Evolutionary conservation across 139 green algal species (phyloP).

Genomic region (Chlamydomonas urium): DNA sequence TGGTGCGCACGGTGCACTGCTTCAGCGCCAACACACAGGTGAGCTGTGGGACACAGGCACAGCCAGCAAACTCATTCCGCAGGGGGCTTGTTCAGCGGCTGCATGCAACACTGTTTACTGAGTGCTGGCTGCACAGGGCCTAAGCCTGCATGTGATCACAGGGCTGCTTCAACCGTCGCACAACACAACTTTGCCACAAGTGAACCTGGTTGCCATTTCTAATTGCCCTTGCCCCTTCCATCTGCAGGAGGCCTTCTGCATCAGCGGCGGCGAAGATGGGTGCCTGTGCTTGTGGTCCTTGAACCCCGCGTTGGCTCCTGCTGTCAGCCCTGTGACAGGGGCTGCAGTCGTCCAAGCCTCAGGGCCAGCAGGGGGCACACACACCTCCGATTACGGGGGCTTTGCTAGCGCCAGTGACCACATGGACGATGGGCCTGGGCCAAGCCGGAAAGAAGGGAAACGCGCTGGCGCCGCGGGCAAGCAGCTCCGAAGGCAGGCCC

Average conservation of each 20-base stretch:
- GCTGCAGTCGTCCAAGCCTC: background rate
- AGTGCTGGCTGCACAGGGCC: background rate
- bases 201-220: background rate
- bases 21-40: constrained; percentile 12
- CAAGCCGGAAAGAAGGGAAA: background rate
- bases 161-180: background rate
- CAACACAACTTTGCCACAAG: background rate
- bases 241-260: constrained; percentile 25
- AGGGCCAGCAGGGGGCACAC: background rate
- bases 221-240: background rate
- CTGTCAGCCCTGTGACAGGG: background rate
- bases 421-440: background rate
- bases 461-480: background rate
- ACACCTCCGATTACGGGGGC: background rate
- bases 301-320: background rate
- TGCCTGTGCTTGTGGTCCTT: constrained; percentile 47
- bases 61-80: too few species aligned
- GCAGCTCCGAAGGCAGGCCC: background rate
- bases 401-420: background rate
- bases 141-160: background rate
- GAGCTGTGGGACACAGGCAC: background rate
- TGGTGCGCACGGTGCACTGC: constrained; percentile 62
- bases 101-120: background rate
- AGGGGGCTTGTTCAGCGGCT: background rate
- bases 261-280: constrained; percentile 61